Percentiles rank a stretch among this genome's conserved stretches.
Evolutionary conservation across 2,329 filamentous ascomycete species (phyloP).

Genomic region (Nigrospora sphaerica): DNA sequence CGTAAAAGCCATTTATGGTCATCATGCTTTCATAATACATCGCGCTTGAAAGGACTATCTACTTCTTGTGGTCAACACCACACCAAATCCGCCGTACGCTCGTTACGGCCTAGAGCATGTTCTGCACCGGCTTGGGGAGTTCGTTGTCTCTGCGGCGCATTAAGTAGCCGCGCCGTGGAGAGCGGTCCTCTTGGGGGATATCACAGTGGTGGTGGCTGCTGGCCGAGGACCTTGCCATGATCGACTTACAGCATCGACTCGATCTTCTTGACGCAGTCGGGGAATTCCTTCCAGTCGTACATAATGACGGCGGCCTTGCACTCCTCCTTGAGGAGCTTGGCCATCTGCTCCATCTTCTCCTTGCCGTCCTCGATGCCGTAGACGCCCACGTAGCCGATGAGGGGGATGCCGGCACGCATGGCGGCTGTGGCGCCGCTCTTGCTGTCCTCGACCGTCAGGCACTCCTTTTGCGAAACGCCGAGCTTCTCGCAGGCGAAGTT

Average conservation of each 20-base stretch:
- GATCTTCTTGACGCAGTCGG: slow-evolving; percentile 26
- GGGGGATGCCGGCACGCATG: slow-evolving; percentile 61
- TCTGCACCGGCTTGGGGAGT: background rate
- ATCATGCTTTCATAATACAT: background rate
- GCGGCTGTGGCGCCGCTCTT: slow-evolving; percentile 64
- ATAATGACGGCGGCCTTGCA: slow-evolving; percentile 45
- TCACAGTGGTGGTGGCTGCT: background rate
- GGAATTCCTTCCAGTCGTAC: slow-evolving; percentile 36
- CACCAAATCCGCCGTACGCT: background rate
- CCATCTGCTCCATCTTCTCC: slow-evolving; percentile 50
- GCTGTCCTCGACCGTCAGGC: slow-evolving; percentile 67
- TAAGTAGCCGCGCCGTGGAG: too few species aligned
- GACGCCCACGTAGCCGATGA: slow-evolving; percentile 66
- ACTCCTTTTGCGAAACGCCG: slow-evolving; percentile 57
- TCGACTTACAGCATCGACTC: slow-evolving; percentile 20
- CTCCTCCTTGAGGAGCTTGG: slow-evolving; percentile 39
- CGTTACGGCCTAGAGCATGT: background rate
- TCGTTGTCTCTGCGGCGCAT: too few species aligned
- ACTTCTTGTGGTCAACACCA: background rate
- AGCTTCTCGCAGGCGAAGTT: slow-evolving; percentile 59
- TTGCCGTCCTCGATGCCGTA: slow-evolving; percentile 31
- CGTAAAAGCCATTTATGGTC: background rate
- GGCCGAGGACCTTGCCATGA: background rate
- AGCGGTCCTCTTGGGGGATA: background rate
- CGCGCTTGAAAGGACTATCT: background rate